Evolutionary conservation across 176 grass and related monocot genomes (phyloP).

Genomic region (Urochloa ruziziensis): DNA sequence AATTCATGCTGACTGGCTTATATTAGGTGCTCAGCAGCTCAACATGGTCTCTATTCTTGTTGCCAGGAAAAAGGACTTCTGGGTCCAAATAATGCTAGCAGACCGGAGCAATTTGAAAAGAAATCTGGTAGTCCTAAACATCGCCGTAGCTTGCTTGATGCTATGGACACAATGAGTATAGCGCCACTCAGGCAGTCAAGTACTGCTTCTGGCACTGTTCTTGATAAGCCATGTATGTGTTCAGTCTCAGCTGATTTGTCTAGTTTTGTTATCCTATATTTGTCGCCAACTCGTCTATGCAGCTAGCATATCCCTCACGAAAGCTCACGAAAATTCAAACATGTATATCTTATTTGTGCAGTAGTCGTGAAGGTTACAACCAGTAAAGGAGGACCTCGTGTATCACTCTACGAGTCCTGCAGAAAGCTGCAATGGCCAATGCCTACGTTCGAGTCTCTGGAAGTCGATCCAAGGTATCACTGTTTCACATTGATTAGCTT

Average conservation of each 20-base stretch:
- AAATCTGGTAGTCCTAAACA: constrained; percentile 14
- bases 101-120: constrained; percentile 34
- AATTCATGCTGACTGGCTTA: constrained; percentile 10
- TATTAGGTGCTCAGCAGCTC: constrained; percentile 5
- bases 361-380: constrained; percentile 60
- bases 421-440: constrained; percentile 74
- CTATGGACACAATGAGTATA: constrained; percentile 40
- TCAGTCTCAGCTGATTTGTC: too few species aligned
- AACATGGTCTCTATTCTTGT: constrained; percentile 17
- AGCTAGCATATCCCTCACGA: too few species aligned
- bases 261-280: too few species aligned
- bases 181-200: constrained; percentile 6
- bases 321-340: neutral
- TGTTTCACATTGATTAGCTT: constrained; percentile 23
- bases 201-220: constrained; percentile 4
- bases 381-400: constrained; percentile 85
- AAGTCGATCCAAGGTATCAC: constrained; percentile 56
- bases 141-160: constrained; percentile 22
- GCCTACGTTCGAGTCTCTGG: constrained; percentile 58
- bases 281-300: too few species aligned
- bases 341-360: constrained; percentile 49
- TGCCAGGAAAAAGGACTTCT: constrained; percentile 56
- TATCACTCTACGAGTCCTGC: constrained; percentile 61
- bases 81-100: constrained; percentile 51
- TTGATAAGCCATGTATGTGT: constrained; percentile 49